These are phyloP conservation scores for Penicillium sp. DNA, from an alignment of 2,329 filamentous ascomycete species.

Conservation along the genomic window DNA sequence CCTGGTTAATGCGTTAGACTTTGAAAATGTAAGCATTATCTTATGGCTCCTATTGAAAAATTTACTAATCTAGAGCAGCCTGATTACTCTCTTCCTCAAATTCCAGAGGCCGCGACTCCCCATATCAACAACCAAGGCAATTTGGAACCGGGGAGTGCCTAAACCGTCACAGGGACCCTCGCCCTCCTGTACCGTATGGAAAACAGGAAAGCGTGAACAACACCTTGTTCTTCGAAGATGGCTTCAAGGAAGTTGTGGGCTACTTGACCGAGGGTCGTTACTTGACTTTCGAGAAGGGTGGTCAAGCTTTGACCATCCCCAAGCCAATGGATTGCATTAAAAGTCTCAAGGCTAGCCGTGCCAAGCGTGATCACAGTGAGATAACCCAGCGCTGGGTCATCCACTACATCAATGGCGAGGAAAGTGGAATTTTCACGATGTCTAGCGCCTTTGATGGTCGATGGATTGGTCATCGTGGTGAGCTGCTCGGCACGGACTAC, in stretches of 20 bases:
- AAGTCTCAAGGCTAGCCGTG: background rate
- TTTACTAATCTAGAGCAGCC: too few species aligned
- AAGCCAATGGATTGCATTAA: too few species aligned
- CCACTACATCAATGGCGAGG: slow-evolving; percentile 40
- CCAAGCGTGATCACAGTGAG: slow-evolving; percentile 36
- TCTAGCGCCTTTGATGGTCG: slow-evolving; percentile 44
- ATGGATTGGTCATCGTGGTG: slow-evolving; percentile 31
- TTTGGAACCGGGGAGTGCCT: slow-evolving; percentile 49
- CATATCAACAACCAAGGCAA: slow-evolving; percentile 28
- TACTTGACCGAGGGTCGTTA: slow-evolving; percentile 57
- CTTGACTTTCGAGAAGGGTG: slow-evolving; percentile 53
- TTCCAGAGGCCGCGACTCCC: slow-evolving; percentile 49
- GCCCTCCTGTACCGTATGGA: slow-evolving; percentile 53
- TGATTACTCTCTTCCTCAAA: slow-evolving; percentile 47
- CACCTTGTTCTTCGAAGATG: slow-evolving; percentile 49
- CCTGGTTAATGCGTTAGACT: slow-evolving; percentile 51
- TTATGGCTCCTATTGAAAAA: too few species aligned
- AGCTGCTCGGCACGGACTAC: background rate
- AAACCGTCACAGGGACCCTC: slow-evolving; percentile 28
- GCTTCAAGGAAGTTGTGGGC: slow-evolving; percentile 56
- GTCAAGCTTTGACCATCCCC: slow-evolving; percentile 27
- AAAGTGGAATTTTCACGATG: slow-evolving; percentile 40
- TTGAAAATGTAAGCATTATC: slow-evolving; percentile 23
- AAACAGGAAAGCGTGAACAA: slow-evolving; percentile 37
- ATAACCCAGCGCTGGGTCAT: slow-evolving; percentile 53